Percentiles rank a stretch among this genome's conserved stretches.
Conservation (phyloP, 2,329 filamentous ascomycete species). For the Ploettnerulaceae sp. region DNA sequence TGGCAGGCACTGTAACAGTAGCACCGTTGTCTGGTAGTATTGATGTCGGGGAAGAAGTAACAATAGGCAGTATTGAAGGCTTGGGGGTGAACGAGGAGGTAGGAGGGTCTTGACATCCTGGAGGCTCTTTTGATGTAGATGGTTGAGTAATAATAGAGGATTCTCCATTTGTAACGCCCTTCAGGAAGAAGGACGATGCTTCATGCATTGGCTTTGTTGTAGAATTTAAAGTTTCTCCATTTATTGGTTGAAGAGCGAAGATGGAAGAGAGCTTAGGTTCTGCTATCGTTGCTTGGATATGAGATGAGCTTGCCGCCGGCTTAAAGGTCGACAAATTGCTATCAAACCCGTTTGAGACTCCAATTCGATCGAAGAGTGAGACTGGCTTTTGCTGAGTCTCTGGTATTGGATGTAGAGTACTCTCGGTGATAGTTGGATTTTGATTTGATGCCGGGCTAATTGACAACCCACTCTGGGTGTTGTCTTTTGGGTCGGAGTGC, state of each 20-base stretch:
- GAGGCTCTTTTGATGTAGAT: not conserved
- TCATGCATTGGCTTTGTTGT: not conserved
- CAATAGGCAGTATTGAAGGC: not conserved
- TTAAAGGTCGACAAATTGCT: conserved; percentile 3
- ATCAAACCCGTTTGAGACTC: conserved; percentile 7
- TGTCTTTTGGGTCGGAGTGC: not conserved
- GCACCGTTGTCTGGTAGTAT: not conserved
- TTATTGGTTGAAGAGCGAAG: not conserved
- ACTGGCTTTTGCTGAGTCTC: conserved; percentile 4
- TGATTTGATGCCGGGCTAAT: not conserved
- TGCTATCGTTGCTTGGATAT: not conserved
- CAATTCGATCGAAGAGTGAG: conserved; percentile 19
- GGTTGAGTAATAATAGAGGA: conserved; percentile 1
- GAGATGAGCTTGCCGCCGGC: not conserved
- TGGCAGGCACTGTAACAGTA: not conserved
- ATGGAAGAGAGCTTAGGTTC: not conserved
- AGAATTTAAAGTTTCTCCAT: conserved; percentile 4
- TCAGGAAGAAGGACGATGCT: conserved; percentile 6
- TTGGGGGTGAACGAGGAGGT: conserved; percentile 1
- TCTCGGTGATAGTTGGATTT: not conserved
- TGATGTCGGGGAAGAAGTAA: not conserved
- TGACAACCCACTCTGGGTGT: not conserved
- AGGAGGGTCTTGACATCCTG: not conserved
- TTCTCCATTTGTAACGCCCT: not conserved
- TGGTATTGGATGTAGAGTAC: not conserved